Evolutionary conservation across 257 asterid genomes (phyloP), one percentile per base, ranked within the genome.

Genomic region (Coffea eugenioides): DNA sequence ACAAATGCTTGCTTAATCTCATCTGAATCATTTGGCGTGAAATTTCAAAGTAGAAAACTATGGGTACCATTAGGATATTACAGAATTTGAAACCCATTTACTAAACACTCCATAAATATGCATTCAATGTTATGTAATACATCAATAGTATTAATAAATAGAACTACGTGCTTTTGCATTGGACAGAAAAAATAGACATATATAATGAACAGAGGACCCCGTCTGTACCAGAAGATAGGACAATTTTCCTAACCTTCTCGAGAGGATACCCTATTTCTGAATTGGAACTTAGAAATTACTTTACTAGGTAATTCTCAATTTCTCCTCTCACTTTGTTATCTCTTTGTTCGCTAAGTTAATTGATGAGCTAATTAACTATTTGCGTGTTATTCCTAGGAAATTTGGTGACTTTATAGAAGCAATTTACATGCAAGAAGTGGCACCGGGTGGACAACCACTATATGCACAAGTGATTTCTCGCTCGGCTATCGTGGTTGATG

Each of bases 241-340:
- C 98, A 0, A 79, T 94, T n/a, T 94, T 91, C 90, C 72, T 94
- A 84, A 92, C 97, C 2, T 94, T 94, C 57, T 90, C 97, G 5
- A 90, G 86, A 39, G 98, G 95, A 1, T 92, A 91, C 59, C 98
- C 94, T 3, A 81, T 88, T 1, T 11, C 82, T 0, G 91, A 83
- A 71, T 57, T 77, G 10, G 98, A 94, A 86, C 77, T 92, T 6
- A 61, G 71, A 11, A 90, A 87, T 0, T 92, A 80, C 86, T 92
- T 92, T 88, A 87, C 91, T 1, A 85, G 89, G 97, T 91, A 73
- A 11, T 7, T 48, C 9, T 46, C 49, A 1, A 48, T 57, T n/a
- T 62, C 36, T 62, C 25, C 68, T 20, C 34, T 62, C 8, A 62
- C 68, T 62, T 62, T 57, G 2, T 3, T 11, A 48, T 48, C 52